These are phyloP conservation scores for Candida corydali DNA, from an alignment of 805 yeast species.

Conservation along the genomic window DNA sequence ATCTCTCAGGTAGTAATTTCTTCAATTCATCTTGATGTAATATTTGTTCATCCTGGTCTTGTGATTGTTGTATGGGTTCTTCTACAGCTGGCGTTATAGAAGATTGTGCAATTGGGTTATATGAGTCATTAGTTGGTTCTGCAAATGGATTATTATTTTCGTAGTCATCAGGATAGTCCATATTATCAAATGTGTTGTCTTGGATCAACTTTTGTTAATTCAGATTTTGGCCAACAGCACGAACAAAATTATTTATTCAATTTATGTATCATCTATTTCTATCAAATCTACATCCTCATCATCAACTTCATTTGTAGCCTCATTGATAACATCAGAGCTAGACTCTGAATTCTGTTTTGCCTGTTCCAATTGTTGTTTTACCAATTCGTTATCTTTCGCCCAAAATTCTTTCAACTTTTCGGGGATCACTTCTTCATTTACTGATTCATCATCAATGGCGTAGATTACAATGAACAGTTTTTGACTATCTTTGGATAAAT, in stretches of 20 bases:
- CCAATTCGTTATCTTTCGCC: constrained; percentile 14
- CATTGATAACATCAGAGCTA: too few species aligned
- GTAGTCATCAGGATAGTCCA: constrained; percentile 34
- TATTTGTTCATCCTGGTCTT: constrained; percentile 3
- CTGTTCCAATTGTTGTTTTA: constrained; percentile 2
- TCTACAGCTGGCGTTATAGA: constrained; percentile 17
- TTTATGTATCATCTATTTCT: neutral
- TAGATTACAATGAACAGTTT: constrained; percentile 17
- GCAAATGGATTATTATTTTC: constrained; percentile 43
- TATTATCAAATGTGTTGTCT: too few species aligned
- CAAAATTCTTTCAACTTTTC: constrained; percentile 14
- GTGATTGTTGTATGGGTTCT: constrained; percentile 4
- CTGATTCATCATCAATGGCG: constrained; percentile 12
- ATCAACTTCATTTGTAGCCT: too few species aligned
- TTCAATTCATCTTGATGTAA: constrained; percentile 41
- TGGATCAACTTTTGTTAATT: too few species aligned
- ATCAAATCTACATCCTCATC: too few species aligned
- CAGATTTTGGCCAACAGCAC: too few species aligned
- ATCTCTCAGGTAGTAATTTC: constrained; percentile 48
- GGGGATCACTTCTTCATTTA: constrained; percentile 6
- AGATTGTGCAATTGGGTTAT: constrained; percentile 3
- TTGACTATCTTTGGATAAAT: constrained; percentile 11
- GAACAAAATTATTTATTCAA: too few species aligned
- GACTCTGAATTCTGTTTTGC: neutral
- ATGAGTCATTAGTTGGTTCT: constrained; percentile 21